Evolutionary conservation across 1,284 basidiomycete genomes (phyloP), one percentile per base, ranked within the genome.

Genomic region (Earliella scabrosa): DNA sequence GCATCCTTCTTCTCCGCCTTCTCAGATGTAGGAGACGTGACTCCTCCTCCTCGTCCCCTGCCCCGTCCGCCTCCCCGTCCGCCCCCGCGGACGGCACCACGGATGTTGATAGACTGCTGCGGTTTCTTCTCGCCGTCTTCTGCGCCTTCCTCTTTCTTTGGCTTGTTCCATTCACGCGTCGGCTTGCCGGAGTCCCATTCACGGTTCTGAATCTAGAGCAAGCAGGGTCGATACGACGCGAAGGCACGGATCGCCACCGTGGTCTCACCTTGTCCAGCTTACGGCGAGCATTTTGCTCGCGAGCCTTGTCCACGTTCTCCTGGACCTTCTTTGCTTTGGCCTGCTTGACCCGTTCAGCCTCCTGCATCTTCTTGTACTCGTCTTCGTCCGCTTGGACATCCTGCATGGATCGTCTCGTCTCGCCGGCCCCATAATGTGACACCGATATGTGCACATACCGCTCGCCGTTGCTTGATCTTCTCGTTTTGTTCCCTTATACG

Each of bases 151-250:
- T 61, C 65, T 34, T 61, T 65, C 51, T 65, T 69, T 18, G 63
- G 49, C 50, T 65, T 67, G 60, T 76, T 78, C 76, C 77, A 77
- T 21, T 79, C 76, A 26, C 70, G 72, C 21, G 75, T 65, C 21
- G 81, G 76, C 67, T 92, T 92, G n/a, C 83, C 86, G 26, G 87
- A 85, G 68, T 92, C 90, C 90, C 90, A 92, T 72, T 93, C 90
- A n/a, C 90, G 80, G 57, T 73, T 83, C 62, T 83, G 82, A 13
- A 84, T 77, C 73, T 70, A n/a, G n/a, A n/a, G n/a, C n/a, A n/a
- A n/a, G n/a, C n/a, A n/a, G n/a, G n/a, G n/a, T n/a, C n/a, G n/a
- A n/a, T n/a, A n/a, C n/a, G n/a, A n/a, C n/a, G n/a, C n/a, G n/a
- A n/a, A n/a, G n/a, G n/a, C n/a, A n/a, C n/a, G n/a, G n/a, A n/a